A percentile compares a stretch with the other conserved stretches of the same genome.
Conservation (phyloP, 169 alveolate species). For the Ichthyophthirius multifiliis region DNA sequence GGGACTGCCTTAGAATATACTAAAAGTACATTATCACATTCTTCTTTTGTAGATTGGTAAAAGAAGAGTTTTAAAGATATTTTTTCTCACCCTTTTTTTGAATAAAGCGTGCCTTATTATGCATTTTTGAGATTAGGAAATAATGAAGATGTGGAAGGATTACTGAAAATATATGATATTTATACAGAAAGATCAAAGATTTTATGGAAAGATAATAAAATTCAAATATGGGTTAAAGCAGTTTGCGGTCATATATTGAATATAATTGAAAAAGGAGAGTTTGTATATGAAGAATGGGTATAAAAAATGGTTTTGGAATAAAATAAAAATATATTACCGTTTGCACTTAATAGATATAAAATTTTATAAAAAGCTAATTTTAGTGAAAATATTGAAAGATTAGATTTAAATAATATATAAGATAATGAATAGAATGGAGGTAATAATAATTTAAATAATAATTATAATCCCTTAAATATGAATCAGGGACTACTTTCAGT, state of each 20-base stretch:
- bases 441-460: neutral
- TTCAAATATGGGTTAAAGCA: conserved; percentile 31
- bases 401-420: conserved; percentile 30
- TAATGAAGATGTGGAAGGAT: conserved; percentile 27
- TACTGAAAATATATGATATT: conserved; percentile 6
- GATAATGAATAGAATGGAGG: neutral
- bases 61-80: conserved; percentile 23
- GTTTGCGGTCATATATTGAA: conserved; percentile 27
- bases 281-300: conserved; percentile 13
- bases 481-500: neutral
- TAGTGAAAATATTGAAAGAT: conserved; percentile 29
- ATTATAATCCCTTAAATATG: neutral
- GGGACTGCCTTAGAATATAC: conserved; percentile 8
- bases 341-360: conserved; percentile 21
- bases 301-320: neutral
- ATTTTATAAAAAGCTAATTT: conserved; percentile 21
- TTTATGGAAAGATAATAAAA: conserved; percentile 13
- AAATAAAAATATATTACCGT: conserved; percentile 25
- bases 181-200: conserved; percentile 29
- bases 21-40: conserved; percentile 7
- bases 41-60: neutral
- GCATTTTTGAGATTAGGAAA: conserved; percentile 15
- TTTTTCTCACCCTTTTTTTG: conserved; percentile 16
- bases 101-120: neutral
- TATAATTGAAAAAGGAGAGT: neutral